phyloP scores from a whole-genome alignment of 2,329 filamentous ascomycete species.

The Phoma sp. region DNA sequence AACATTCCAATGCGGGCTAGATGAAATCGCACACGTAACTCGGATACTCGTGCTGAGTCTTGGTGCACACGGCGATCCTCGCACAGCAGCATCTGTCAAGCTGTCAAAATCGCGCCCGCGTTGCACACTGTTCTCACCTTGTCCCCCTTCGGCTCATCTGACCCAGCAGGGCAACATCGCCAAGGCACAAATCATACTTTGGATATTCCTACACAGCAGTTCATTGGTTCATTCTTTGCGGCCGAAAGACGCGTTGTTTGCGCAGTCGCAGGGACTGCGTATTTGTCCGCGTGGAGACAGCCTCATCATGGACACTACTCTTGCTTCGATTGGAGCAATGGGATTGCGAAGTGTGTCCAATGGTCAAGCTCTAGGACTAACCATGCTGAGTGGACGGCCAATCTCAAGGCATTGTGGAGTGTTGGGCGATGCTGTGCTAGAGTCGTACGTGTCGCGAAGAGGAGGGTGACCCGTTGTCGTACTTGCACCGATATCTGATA shows the following conservation, averaged over 20 bases:
- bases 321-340: not conserved
- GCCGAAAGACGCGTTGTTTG: not conserved
- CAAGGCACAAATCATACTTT: not conserved
- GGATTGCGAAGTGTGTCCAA: too few relatives aligned
- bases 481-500: conserved; percentile 2
- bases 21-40: not conserved
- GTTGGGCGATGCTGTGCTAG: conserved; percentile 1
- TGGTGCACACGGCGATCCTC: conserved; percentile 13
- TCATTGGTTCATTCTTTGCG: not conserved
- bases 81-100: conserved; percentile 34
- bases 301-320: not conserved
- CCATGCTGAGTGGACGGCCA: not conserved
- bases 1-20: too few relatives aligned
- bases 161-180: conserved; percentile 10
- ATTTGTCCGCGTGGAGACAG: not conserved
- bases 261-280: not conserved
- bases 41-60: not conserved
- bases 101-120: conserved; percentile 24
- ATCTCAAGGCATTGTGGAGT: not conserved
- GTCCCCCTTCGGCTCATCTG: conserved; percentile 19
- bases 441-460: not conserved
- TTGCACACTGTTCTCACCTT: conserved; percentile 4
- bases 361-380: not conserved
- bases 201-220: not conserved
- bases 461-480: conserved; percentile 1